Evolutionary conservation across 192 early-diverging fungal genomes (phyloP).

Genomic region (Linnemannia hyalina): DNA sequence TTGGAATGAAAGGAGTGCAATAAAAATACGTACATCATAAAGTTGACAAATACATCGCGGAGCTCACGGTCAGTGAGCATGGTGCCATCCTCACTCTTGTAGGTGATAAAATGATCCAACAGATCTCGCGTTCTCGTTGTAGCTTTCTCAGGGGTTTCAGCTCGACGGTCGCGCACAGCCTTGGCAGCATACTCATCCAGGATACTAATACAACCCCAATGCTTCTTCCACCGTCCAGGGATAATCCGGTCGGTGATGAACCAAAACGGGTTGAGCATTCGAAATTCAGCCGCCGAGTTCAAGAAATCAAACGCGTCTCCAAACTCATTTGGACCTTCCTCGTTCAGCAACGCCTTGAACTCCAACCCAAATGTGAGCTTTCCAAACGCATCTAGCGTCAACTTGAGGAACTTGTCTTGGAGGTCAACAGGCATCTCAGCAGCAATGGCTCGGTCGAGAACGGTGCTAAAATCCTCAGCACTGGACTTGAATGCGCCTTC

Average conservation of each 20-base stretch:
- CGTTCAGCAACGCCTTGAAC: conserved; percentile 15
- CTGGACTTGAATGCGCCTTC: conserved; percentile 20
- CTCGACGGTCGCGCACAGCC: conserved; percentile 26
- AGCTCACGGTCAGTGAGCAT: conserved; percentile 55
- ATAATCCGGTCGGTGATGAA: conserved; percentile 37
- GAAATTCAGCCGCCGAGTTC: conserved; percentile 31
- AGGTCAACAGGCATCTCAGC: conserved; percentile 47
- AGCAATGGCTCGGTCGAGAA: conserved; percentile 2
- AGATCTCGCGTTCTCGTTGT: conserved; percentile 30
- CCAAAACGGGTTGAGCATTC: conserved; percentile 40
- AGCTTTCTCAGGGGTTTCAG: conserved; percentile 12
- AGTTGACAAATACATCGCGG: conserved; percentile 63
- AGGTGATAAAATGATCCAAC: conserved; percentile 57
- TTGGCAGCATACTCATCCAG: conserved; percentile 34
- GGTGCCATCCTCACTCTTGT: conserved; percentile 48
- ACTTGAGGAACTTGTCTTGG: conserved; percentile 52
- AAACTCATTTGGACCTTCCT: conserved; percentile 48
- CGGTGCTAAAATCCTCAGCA: conserved; percentile 2
- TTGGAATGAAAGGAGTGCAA: not conserved
- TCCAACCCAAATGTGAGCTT: conserved; percentile 42
- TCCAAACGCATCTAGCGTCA: conserved; percentile 56
- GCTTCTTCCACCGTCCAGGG: conserved; percentile 12
- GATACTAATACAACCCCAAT: not conserved
- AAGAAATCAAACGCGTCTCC: conserved; percentile 64
- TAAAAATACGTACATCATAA: conserved; percentile 28